Conservation (phyloP, 495 filamentous ascomycete species). For the Daldinia vernicosa region DNA sequence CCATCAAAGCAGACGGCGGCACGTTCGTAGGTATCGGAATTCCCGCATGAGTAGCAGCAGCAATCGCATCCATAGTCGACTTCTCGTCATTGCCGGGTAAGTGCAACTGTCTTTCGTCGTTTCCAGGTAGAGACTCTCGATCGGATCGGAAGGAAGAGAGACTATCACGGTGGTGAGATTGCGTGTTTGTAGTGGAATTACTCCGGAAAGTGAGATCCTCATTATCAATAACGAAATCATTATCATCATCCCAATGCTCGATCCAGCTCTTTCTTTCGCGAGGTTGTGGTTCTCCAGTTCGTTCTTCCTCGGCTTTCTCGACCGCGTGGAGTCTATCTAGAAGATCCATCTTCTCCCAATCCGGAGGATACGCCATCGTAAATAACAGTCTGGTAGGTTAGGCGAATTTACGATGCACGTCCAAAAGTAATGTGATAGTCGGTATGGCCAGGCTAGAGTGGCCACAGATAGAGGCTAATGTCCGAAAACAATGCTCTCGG, state of each 20-base stretch:
- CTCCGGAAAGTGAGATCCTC: slow-evolving; percentile 74
- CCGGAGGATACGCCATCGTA: not conserved
- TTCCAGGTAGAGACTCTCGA: slow-evolving; percentile 74
- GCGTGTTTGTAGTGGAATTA: slow-evolving; percentile 64
- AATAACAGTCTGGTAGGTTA: not conserved
- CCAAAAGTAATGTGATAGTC: not conserved
- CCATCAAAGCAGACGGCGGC: slow-evolving; percentile 91
- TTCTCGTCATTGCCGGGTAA: slow-evolving; percentile 80
- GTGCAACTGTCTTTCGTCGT: slow-evolving; percentile 87
- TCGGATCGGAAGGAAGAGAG: slow-evolving; percentile 82
- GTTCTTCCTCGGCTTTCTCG: not conserved
- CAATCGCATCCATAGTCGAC: slow-evolving; percentile 82
- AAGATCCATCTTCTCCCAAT: slow-evolving; percentile 10
- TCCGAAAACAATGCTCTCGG: slow-evolving; percentile 37
- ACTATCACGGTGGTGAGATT: slow-evolving; percentile 72
- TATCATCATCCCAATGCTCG: slow-evolving; percentile 90
- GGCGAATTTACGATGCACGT: not conserved
- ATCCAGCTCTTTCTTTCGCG: slow-evolving; percentile 47
- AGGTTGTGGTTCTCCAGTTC: slow-evolving; percentile 60
- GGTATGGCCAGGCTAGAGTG: not conserved
- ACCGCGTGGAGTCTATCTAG: not conserved
- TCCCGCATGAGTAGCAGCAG: slow-evolving; percentile 84
- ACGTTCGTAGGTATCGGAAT: slow-evolving; percentile 92
- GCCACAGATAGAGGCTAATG: slow-evolving; percentile 24
- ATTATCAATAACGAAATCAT: slow-evolving; percentile 72